Evolutionary conservation across 148 eudicot genomes (phyloP).

Genomic region (Fagopyrum tataricum): DNA sequence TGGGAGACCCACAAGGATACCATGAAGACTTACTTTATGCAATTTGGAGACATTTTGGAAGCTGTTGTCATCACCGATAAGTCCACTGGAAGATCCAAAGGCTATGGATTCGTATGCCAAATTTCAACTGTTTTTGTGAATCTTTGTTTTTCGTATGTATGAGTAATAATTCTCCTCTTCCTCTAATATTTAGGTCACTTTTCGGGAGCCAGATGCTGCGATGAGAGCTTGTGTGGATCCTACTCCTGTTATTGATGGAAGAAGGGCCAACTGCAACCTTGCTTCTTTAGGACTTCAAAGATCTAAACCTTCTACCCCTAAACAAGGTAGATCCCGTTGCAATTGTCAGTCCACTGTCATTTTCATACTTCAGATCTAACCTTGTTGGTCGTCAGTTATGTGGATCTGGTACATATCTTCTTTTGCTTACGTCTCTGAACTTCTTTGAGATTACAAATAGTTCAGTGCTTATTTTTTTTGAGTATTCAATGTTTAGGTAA

Average conservation of each 20-base stretch:
- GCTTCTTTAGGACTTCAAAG: conserved; percentile 33
- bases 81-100: conserved; percentile 29
- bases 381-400: not conserved
- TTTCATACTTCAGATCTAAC: not conserved
- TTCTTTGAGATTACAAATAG: not conserved
- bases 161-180: not conserved
- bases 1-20: conserved; percentile 28
- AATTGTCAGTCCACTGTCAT: not conserved
- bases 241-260: conserved; percentile 45
- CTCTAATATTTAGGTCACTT: conserved; percentile 31
- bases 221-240: conserved; percentile 41
- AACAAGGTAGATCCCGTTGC: not conserved
- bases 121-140: not conserved
- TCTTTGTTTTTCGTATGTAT: not conserved
- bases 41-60: conserved; percentile 28
- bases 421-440: not conserved
- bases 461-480: not conserved
- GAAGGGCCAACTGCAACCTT: conserved; percentile 48
- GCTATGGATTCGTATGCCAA: conserved; percentile 29
- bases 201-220: conserved; percentile 42
- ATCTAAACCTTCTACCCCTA: not conserved
- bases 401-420: not conserved
- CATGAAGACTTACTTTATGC: conserved; percentile 18
- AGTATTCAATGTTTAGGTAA: not conserved
- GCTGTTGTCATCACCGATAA: conserved; percentile 30